Base-by-base conservation (phyloP, 2,329 filamentous ascomycete genomes). In the Xylariaceae sp. region DNA sequence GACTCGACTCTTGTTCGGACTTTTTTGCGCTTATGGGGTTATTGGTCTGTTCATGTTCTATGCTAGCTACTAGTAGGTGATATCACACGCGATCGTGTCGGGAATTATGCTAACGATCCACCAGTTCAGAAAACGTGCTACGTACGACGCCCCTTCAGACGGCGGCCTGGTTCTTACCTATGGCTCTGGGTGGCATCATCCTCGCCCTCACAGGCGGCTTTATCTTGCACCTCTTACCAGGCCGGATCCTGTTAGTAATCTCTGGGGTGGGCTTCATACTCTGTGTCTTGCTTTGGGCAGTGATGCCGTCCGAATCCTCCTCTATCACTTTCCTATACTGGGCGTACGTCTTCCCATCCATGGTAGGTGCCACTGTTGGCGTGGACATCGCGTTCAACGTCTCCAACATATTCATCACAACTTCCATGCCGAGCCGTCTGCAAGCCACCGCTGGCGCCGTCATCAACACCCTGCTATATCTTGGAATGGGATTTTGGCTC, bases 351-450 rank as follows among this genome's bases (percentile, higher is more conserved):
- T 88, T 90, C 55, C 83, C 85, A 0, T 67, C 78, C 40, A 85
- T 85, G 81, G 60, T 84, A 3, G 78, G 80, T 48, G 75, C 74
- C 11, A 90, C 86, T 0, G 69, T 89, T 26, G 85, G 83, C 15
- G 80, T 89, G 44, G 87, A 91, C 55, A 79, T 89, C 41, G 80
- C 79, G 6, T 89, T 83, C 64, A 88, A 84, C 55, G 76, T 89
- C 1, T 78, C 81, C 15, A 89, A 85, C 54, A 76, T 90, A 44
- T 90, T 87, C 63, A 85, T 89, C 59, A 89, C 85, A 0, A 89
- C 85, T 0, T 78, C 76, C 12, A 68, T 89, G 48, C 83, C 85
- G 0, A 69, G 71, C 4, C 72, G 76, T 11, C 72, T 80, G 37
- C 87, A 91, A 58, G 85, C 84, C 0, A 68, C 88, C 0, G 86